Conservation (phyloP, 805 yeast species). For the Suhomyces sp. region DNA sequence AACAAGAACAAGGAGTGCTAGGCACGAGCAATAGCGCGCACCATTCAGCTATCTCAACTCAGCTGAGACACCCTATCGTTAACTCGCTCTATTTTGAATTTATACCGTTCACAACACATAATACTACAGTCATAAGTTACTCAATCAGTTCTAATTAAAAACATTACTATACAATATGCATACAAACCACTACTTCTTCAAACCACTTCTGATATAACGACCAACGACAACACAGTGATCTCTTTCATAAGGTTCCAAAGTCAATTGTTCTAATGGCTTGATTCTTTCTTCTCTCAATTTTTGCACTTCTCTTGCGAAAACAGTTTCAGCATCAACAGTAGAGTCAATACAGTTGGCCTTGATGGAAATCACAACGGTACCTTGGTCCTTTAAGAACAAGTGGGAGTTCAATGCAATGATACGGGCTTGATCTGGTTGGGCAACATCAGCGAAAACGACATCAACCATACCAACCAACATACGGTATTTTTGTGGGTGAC, state of each 20-base stretch:
- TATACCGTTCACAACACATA: background rate
- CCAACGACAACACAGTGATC: conserved; percentile 99
- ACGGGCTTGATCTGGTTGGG: conserved; percentile 99
- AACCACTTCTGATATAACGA: conserved; percentile 88
- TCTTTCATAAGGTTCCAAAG: conserved; percentile 99
- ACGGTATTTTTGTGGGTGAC: conserved; percentile 99
- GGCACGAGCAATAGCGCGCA: background rate
- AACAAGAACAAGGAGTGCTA: background rate
- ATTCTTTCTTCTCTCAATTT: conserved; percentile 98
- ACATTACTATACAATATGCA: conserved; percentile 4
- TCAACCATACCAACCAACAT: conserved; percentile 99
- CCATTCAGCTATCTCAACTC: background rate
- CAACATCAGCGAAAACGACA: conserved; percentile 98
- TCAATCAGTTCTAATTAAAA: background rate
- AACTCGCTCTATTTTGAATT: background rate
- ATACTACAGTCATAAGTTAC: background rate
- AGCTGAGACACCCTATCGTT: background rate
- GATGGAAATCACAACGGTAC: conserved; percentile 97
- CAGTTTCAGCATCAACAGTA: conserved; percentile 98
- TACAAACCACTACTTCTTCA: conserved; percentile 38
- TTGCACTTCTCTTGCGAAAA: conserved; percentile 98
- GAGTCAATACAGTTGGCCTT: conserved; percentile 99
- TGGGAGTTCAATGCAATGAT: conserved; percentile 98
- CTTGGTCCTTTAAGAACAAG: conserved; percentile 95
- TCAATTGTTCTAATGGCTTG: conserved; percentile 97